These are phyloP conservation scores for Neurospora sp. DNA, from an alignment of 2,329 filamentous ascomycete genomes.

Conservation along the genomic window DNA sequence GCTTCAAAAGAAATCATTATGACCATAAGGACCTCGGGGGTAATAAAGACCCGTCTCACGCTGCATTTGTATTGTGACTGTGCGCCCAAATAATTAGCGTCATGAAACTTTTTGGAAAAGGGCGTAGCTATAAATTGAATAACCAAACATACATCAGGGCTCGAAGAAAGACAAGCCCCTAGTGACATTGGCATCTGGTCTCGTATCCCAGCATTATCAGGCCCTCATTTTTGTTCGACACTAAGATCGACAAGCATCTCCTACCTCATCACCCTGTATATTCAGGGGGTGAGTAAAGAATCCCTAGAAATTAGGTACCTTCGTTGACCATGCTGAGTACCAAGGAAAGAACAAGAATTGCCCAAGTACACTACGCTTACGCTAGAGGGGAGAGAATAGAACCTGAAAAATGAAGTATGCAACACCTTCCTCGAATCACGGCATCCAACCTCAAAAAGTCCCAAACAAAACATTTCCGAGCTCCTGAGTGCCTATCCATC, in stretches of 20 bases:
- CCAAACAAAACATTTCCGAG: not conserved
- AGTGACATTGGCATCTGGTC: not conserved
- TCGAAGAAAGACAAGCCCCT: not conserved
- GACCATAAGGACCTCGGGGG: not conserved
- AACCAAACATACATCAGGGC: not conserved
- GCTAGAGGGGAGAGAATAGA: not conserved
- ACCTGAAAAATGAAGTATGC: not conserved
- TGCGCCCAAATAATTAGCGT: not conserved
- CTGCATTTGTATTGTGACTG: not conserved
- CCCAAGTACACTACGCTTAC: not conserved
- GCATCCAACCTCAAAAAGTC: not conserved
- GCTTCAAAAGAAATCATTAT: not conserved
- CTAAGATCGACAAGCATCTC: not conserved
- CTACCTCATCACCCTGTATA: not conserved
- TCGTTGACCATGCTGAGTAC: not conserved
- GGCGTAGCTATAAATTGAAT: not conserved
- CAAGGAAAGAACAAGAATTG: not conserved
- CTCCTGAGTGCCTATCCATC: not conserved
- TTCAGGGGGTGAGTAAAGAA: not conserved
- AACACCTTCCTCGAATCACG: not conserved
- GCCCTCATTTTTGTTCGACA: not conserved
- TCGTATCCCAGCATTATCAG: not conserved
- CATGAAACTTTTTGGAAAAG: not conserved
- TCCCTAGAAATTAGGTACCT: not conserved
- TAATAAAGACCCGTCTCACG: not conserved